Conservation (phyloP, 169 alveolate genomes). For the Neospora caninum region DNA sequence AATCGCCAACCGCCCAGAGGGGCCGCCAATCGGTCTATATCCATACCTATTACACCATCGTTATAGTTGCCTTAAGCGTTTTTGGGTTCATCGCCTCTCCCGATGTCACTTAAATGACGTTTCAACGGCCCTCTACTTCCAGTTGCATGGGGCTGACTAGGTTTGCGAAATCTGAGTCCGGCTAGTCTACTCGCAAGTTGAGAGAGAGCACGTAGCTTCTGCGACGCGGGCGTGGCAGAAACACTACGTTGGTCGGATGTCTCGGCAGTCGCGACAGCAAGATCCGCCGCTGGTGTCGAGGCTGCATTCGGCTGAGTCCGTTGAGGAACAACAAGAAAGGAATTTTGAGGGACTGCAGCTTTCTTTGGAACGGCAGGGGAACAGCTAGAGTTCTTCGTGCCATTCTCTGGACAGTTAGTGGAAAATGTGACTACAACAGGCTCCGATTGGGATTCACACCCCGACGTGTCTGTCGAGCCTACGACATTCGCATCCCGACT, state of each 20-base stretch:
- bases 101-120: constrained; percentile 11
- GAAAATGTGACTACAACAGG: neutral
- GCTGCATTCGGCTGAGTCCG: neutral
- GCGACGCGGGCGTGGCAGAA: neutral
- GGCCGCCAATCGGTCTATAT: too few species aligned
- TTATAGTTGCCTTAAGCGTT: neutral
- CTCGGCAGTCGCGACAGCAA: neutral
- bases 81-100: neutral
- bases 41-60: neutral
- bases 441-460: neutral
- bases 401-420: neutral
- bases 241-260: neutral
- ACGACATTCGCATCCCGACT: neutral
- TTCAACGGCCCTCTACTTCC: neutral
- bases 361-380: neutral
- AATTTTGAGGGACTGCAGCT: neutral
- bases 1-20: too few species aligned
- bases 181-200: constrained; percentile 8
- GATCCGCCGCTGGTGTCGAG: neutral
- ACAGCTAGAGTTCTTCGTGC: neutral
- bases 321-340: neutral
- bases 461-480: neutral
- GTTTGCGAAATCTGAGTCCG: neutral
- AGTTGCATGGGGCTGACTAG: constrained; percentile 14
- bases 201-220: constrained; percentile 19